These are phyloP conservation scores for Leishmania amazonensis DNA, from an alignment of 208 protist genomes.

Conservation along the genomic window DNA sequence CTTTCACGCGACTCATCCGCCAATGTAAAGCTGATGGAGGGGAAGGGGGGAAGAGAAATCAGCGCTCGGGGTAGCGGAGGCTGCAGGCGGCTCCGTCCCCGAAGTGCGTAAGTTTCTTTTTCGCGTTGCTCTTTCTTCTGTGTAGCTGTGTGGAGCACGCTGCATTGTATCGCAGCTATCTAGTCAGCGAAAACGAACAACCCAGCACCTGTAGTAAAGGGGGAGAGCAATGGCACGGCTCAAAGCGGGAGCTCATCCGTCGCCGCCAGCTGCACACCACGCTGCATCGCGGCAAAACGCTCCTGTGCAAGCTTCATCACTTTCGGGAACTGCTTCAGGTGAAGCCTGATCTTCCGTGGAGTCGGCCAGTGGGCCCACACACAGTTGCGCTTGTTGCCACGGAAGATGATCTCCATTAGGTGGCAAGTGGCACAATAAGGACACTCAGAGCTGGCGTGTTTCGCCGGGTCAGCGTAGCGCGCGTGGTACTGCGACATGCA, in stretches of 20 bases:
- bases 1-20: background rate
- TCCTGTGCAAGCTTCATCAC: slow-evolving; percentile 43
- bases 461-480: slow-evolving; percentile 40
- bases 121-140: background rate
- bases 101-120: background rate
- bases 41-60: background rate
- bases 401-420: slow-evolving; percentile 76
- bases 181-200: slow-evolving; percentile 8
- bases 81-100: background rate
- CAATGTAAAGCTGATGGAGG: background rate
- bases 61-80: background rate
- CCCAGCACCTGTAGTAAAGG: background rate
- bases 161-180: background rate
- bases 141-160: too few relatives aligned
- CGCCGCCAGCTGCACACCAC: slow-evolving; percentile 35
- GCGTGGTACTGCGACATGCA: slow-evolving; percentile 69
- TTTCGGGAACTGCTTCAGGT: slow-evolving; percentile 48
- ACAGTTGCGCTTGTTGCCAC: slow-evolving; percentile 45
- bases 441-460: slow-evolving; percentile 56
- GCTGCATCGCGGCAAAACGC: slow-evolving; percentile 33
- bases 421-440: slow-evolving; percentile 71
- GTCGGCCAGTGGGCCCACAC: slow-evolving; percentile 74
- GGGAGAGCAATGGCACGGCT: background rate
- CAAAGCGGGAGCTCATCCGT: slow-evolving; percentile 33
- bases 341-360: slow-evolving; percentile 40